These are phyloP conservation scores for Annulohypoxylon nitens DNA, from an alignment of 495 filamentous ascomycete genomes.

Conservation along the genomic window DNA sequence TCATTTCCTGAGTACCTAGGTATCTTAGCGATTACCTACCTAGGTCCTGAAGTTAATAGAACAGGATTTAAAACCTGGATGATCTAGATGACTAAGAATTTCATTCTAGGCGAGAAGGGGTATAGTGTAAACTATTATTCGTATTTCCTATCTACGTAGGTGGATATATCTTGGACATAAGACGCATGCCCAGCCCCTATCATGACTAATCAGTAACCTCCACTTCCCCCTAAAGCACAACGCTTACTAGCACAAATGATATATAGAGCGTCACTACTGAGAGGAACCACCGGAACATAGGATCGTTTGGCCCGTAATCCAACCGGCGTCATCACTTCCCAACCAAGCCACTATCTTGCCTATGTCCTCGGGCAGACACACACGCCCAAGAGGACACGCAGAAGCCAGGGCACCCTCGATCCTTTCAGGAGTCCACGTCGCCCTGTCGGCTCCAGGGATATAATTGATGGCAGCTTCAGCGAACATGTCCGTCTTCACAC, in stretches of 20 bases:
- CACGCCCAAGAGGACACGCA: slow-evolving; percentile 15
- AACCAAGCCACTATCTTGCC: slow-evolving; percentile 24
- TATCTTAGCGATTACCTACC: no score
- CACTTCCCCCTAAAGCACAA: background rate
- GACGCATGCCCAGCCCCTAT: background rate
- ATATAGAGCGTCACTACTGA: background rate
- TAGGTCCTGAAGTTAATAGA: no score
- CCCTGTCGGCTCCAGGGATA: slow-evolving; percentile 21
- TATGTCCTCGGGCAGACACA: slow-evolving; percentile 18
- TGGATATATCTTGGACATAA: background rate
- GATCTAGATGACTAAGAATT: background rate
- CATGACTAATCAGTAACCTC: background rate
- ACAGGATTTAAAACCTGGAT: no score
- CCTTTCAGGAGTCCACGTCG: slow-evolving; percentile 17
- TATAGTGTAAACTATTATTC: background rate
- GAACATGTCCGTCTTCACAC: slow-evolving; percentile 30
- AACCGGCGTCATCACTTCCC: slow-evolving; percentile 9
- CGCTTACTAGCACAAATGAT: background rate
- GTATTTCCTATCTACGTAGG: background rate
- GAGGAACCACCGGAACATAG: slow-evolving; percentile 16
- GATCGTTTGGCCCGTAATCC: slow-evolving; percentile 22
- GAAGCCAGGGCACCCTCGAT: slow-evolving; percentile 6
- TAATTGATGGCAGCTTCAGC: slow-evolving; percentile 25
- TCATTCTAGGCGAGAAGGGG: background rate
- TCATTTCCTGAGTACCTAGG: no score